These are phyloP conservation scores for Gaultheria prostrata DNA, from an alignment of 148 eudicot genomes.

Conservation along the genomic window DNA sequence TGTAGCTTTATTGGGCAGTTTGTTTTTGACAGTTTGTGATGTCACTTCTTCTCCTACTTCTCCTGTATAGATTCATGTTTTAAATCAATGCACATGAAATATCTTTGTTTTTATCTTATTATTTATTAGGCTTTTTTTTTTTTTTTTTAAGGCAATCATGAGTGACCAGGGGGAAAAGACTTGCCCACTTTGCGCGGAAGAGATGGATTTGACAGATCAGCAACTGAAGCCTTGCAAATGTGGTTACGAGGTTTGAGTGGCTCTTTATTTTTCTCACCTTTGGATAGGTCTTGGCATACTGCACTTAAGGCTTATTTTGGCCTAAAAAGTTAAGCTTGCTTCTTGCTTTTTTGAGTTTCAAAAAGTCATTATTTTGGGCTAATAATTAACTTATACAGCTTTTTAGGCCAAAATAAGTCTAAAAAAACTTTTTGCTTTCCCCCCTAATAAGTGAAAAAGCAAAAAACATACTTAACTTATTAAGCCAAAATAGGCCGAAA, in stretches of 20 bases:
- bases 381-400: no score
- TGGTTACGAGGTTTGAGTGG: conserved; percentile 77
- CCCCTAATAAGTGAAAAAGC: no score
- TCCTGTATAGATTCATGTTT: neutral
- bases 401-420: no score
- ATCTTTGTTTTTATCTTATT: neutral
- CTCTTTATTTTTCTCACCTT: neutral
- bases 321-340: no score
- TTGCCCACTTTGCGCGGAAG: conserved; percentile 98
- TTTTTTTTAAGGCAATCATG: conserved; percentile 54
- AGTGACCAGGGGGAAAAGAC: conserved; percentile 85
- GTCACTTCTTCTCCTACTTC: neutral
- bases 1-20: neutral
- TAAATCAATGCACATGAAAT: neutral
- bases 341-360: no score
- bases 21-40: neutral
- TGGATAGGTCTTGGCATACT: neutral
- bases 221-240: conserved; percentile 98
- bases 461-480: no score
- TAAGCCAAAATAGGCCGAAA: no score
- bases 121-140: neutral
- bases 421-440: no score
- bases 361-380: no score
- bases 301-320: neutral
- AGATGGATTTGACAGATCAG: conserved; percentile 99